Evolutionary conservation across 2,329 filamentous ascomycete species (phyloP).

Genomic region (Corynespora cassiicola): DNA sequence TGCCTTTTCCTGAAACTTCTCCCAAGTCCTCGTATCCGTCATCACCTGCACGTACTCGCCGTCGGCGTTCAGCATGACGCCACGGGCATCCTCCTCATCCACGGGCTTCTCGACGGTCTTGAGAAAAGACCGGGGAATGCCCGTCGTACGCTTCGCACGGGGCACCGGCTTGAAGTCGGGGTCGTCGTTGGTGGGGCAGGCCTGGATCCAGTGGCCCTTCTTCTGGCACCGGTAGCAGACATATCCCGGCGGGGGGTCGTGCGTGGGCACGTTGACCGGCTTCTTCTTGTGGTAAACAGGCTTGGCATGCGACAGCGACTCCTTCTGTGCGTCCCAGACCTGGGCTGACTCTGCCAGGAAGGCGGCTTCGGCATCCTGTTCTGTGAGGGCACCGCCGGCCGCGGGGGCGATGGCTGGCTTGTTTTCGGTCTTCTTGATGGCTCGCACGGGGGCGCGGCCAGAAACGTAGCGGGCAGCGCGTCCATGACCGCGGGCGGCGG

Average conservation of each 20-base stretch:
- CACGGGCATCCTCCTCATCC: conserved; percentile 82
- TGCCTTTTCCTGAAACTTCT: conserved; percentile 93
- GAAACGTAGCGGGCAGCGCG: conserved; percentile 94
- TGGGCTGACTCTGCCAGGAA: conserved; percentile 90
- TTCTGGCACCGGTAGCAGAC: conserved; percentile 96
- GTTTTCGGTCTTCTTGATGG: conserved; percentile 75
- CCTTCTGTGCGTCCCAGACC: conserved; percentile 91
- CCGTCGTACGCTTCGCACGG: conserved; percentile 93
- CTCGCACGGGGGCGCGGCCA: conserved; percentile 90
- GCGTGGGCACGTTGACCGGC: conserved; percentile 81
- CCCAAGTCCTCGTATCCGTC: conserved; percentile 94
- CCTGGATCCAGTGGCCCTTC: conserved; percentile 99
- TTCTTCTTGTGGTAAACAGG: conserved; percentile 60
- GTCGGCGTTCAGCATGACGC: conserved; percentile 97
- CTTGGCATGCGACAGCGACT: conserved; percentile 79
- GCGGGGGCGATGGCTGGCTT: conserved; percentile 62
- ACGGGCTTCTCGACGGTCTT: conserved; percentile 94
- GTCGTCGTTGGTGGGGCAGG: conserved; percentile 97
- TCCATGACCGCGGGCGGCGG: conserved; percentile 85
- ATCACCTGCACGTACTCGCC: conserved; percentile 97
- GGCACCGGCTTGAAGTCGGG: conserved; percentile 93
- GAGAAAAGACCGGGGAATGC: conserved; percentile 93
- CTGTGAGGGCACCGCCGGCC: conserved; percentile 70
- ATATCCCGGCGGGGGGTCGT: conserved; percentile 91
- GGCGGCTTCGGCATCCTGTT: conserved; percentile 91